A percentile compares a stretch with the other conserved stretches of the same genome.
phyloP scores from a whole-genome alignment of 768 basidiomycete genomes.

The Kwoniella heveanensis region DNA sequence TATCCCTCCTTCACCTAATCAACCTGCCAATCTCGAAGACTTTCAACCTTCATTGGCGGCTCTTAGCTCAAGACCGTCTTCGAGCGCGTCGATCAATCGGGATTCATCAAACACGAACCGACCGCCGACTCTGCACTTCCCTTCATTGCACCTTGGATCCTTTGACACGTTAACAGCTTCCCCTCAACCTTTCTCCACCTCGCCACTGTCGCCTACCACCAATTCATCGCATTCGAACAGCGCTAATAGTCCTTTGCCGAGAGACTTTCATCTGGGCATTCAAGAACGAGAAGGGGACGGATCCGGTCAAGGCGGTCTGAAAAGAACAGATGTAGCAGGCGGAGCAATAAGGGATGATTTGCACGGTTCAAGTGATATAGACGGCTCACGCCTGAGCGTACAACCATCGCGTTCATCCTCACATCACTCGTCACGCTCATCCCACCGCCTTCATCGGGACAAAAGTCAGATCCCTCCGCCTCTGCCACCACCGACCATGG shows the following conservation, averaged over 20 bases:
- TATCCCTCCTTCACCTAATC: slow-evolving; percentile 6
- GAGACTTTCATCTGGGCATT: neutral
- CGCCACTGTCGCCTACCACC: neutral
- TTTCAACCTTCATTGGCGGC: neutral
- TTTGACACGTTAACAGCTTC: slow-evolving; percentile 24
- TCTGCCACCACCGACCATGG: slow-evolving; percentile 32
- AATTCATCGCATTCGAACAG: slow-evolving; percentile 2
- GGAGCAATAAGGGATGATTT: neutral
- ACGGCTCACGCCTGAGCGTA: slow-evolving; percentile 5
- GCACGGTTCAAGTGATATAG: neutral
- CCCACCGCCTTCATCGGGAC: slow-evolving; percentile 15
- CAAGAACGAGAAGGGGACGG: neutral
- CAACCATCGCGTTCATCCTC: slow-evolving; percentile 17
- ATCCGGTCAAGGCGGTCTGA: neutral
- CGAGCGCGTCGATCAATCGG: slow-evolving; percentile 4
- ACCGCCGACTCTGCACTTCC: slow-evolving; percentile 40
- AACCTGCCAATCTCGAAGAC: neutral
- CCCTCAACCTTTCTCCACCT: slow-evolving; percentile 2
- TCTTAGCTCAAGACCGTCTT: neutral
- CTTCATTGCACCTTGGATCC: slow-evolving; percentile 43
- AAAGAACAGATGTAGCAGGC: neutral
- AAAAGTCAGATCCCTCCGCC: slow-evolving; percentile 22
- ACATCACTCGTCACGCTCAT: slow-evolving; percentile 15
- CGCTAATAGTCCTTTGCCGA: slow-evolving; percentile 3
- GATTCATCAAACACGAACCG: slow-evolving; percentile 10